Base-by-base conservation (phyloP, 139 green algal species). In the Coelastrella sp. region DNA sequence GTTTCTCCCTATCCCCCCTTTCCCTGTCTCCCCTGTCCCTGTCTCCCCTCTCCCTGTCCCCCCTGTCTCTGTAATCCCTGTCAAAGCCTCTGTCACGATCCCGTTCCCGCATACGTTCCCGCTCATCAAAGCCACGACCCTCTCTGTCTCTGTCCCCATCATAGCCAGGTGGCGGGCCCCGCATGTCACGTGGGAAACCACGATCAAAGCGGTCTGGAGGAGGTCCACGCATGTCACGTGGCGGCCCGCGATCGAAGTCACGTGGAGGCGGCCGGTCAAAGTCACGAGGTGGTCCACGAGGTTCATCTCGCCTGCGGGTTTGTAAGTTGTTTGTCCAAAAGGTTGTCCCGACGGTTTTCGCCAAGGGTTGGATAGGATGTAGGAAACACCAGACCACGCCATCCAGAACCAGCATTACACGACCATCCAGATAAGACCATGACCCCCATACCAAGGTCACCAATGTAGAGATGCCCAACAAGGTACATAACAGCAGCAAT, bases 61-160 rank as follows among this genome's bases (percentile, higher is more conserved):
- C 41, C 5, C 30, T 45, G 7, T 81, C 73, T 37, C 80, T 43
- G 51, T n/a, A n/a, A n/a, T 79, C 86, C 43, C 82, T 76, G 0
- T 79, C 48, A 37, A 40, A 78, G 41, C 74, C 74, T 38, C 41
- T 37, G 25, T 86, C 82, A 3, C 86, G 81, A 1, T 81, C 72
- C 5, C 66, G 74, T 27, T 64, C 32, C n/a, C 81, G 34, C 21
- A 67, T 45, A 32, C 83, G 43, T 4, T 57, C 77, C 15, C 71
- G 17, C 21, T 27, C 13, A 41, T 51, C 35, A n/a, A 64, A 48
- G 6, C 63, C 51, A 43, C 71, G 34, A 4, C 41, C 32, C 19
- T 85, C 86, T 11, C 86, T 48, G 38, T 73, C 62, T 21, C 77
- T 59, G 5, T 89, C 79, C 34, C n/a, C n/a, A n/a, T n/a, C n/a